Base-by-base conservation (phyloP, 140 eudicot genomes). In the Senecio squalidus region DNA sequence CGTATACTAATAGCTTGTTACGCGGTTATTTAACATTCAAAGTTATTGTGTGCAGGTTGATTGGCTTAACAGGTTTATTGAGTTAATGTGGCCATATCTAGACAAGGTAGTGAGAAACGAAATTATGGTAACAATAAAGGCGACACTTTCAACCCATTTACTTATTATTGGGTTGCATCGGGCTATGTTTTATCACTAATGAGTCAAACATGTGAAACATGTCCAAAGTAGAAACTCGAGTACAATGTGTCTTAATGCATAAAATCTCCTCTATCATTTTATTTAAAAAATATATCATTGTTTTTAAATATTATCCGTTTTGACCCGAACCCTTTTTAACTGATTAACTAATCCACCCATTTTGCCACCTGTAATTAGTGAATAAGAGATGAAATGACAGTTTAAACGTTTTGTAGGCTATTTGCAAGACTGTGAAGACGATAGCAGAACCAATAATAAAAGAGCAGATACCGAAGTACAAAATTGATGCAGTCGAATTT, bases 41-140 rank as follows among this genome's bases (percentile, higher is more conserved):
- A 17, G 20, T 25, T 69, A 47, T 64, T 1, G 5, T 64, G 20
- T 76, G 73, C 90, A 91, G 98, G 69, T 91, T 73, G 98, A 91
- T 48, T 91, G 98, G 98, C 86, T 91, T 64, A 91, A 91, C 83
- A 86, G 69, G 67, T 86, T 91, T 48, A 68, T 91, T 6, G 85
- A 76, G 49, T 44, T 55, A 47, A 86, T 91, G 98, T 91, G 98
- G 98, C 98, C 98, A 57, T 81, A 81, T 77, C 63, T 91, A 49
- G 89, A 91, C 70, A 86, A 87, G 98, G 98, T 91, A 76, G 18
- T 58, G 46, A 26, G n/a, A 0, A 27, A 40, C 41, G 38, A 10
- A 26, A 8, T 30, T 29, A 5, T 39, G 2, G 30, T 6, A 21
- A n/a, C 0, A 6, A n/a, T 39, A 29, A 3, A n/a, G 6, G 6